Base-by-base conservation (phyloP, 1,284 basidiomycete species). In the Ceratobasidium sp. region DNA sequence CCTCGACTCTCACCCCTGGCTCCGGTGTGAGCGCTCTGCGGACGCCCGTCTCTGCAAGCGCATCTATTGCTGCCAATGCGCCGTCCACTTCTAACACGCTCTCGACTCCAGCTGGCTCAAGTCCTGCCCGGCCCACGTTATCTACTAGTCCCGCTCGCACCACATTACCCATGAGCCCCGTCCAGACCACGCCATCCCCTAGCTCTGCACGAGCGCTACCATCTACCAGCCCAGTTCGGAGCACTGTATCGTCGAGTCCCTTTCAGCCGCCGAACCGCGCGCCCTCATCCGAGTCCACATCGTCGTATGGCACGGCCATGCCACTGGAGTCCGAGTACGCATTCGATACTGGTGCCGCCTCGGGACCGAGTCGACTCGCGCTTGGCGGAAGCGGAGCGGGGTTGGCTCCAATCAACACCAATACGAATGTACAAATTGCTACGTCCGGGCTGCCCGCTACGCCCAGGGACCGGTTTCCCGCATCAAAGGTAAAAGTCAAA, bases 251-350 rank as follows among this genome's bases (percentile, higher is more conserved):
- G 9, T 23, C 36, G 7, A 8, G 36, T 9, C 36, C 36, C 36
- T 30, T 46, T 14, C 44, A 42, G 30, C 56, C 67, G 28, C 48
- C 56, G 18, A 30, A 23, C 11, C 69, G 69, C 21, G 69, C 69
- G 0, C 44, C 46, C 21, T 71, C 69, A 36, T 60, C 69, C 23
- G 42, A 36, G 23, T 70, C 67, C 9, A 46, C 38, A 0, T 71
- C 69, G 56, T 71, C 69, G 21, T 71, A 71, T 30, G 69, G 56
- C 8, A 71, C 69, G 14, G 69, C 69, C 11, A 40, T 71, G 69
- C 56, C 69, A 12, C 11, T 60, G 16, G 69, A 71, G 21, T 71
- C 69, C 7, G 69, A 71, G 16, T 44, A 30, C 36, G 69, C 56
- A 11, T 53, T 53, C 28, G 69, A 71, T 9, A 8, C 28, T 16